Percentiles rank a stretch among this genome's conserved stretches.
phyloP scores from a whole-genome alignment of 1,284 basidiomycete species.

The Chalciporus piperatoides region DNA sequence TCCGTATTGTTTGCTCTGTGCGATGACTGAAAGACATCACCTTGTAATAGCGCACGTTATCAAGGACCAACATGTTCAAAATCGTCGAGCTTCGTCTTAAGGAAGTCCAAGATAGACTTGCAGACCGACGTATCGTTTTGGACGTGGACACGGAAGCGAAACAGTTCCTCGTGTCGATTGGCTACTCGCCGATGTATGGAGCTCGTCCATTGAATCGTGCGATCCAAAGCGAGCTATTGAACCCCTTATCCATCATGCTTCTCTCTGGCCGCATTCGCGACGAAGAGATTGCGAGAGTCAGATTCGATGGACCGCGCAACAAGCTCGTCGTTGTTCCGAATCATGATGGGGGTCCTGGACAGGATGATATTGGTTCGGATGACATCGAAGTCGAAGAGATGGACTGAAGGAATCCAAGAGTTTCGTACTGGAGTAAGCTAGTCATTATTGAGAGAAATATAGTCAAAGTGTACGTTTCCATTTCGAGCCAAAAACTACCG shows the following conservation, averaged over 20 bases:
- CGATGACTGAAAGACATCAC: slow-evolving; percentile 2
- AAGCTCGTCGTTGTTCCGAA: slow-evolving; percentile 81
- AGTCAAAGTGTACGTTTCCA: slow-evolving; percentile 17
- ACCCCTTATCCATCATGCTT: slow-evolving; percentile 86
- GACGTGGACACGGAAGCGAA: slow-evolving; percentile 76
- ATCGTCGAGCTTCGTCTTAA: slow-evolving; percentile 84
- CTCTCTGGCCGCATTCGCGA: slow-evolving; percentile 83
- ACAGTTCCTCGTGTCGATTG: slow-evolving; percentile 79
- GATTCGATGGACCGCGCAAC: slow-evolving; percentile 84
- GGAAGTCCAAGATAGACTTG: slow-evolving; percentile 72
- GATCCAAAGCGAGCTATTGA: slow-evolving; percentile 91
- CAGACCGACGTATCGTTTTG: slow-evolving; percentile 76
- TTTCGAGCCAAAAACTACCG: slow-evolving; percentile 6
- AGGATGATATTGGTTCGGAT: slow-evolving; percentile 43
- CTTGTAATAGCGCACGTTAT: slow-evolving; percentile 64
- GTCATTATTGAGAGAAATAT: no score
- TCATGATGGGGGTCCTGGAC: slow-evolving; percentile 54
- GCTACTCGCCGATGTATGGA: slow-evolving; percentile 84
- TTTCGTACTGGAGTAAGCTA: no score
- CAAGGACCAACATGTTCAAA: slow-evolving; percentile 69
- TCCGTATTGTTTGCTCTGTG: neutral
- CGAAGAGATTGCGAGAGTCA: slow-evolving; percentile 73
- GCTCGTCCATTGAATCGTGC: slow-evolving; percentile 90
- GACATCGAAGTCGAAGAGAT: slow-evolving; percentile 78
- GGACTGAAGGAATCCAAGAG: slow-evolving; percentile 44